phyloP scores from a whole-genome alignment of 495 filamentous ascomycete genomes.

The Penicillium tannophilum region DNA sequence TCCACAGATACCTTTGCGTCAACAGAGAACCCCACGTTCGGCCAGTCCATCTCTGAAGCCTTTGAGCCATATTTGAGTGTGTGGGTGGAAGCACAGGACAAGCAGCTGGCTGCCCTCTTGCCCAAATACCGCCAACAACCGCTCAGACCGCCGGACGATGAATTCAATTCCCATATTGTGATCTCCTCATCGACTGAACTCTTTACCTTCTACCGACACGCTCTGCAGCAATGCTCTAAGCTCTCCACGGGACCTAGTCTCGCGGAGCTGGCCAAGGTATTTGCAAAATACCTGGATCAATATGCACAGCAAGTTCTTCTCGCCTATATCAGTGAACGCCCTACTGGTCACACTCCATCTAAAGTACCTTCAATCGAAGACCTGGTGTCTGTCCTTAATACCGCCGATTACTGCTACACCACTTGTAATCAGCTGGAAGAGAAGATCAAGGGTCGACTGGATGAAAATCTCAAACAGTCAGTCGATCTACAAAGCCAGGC shows the following conservation, averaged over 20 bases:
- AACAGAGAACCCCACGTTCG: conserved; percentile 76
- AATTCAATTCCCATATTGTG: conserved; percentile 88
- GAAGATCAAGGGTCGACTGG: conserved; percentile 88
- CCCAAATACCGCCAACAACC: conserved; percentile 88
- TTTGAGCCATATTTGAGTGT: conserved; percentile 96
- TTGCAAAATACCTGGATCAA: conserved; percentile 92
- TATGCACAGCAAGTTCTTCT: conserved; percentile 94
- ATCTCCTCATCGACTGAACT: conserved; percentile 93
- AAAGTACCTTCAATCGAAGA: conserved; percentile 70
- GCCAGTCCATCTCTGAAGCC: conserved; percentile 91
- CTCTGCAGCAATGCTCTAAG: conserved; percentile 92
- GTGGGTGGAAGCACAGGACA: conserved; percentile 97
- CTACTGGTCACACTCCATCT: conserved; percentile 49
- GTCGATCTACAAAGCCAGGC: conserved; percentile 91
- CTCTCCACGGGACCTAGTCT: conserved; percentile 86
- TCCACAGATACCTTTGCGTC: conserved; percentile 92
- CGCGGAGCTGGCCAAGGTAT: conserved; percentile 79
- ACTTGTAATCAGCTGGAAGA: conserved; percentile 92
- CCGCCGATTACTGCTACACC: conserved; percentile 94
- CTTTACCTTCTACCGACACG: conserved; percentile 92
- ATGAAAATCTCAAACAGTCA: conserved; percentile 68
- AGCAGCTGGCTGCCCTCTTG: conserved; percentile 80
- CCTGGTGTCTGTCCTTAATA: conserved; percentile 84
- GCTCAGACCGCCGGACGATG: conserved; percentile 78
- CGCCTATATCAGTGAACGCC: conserved; percentile 67